A percentile compares a stretch with the other conserved stretches of the same genome.
Conservation (phyloP, 768 basidiomycete species). For the Phylloporus sp. region DNA sequence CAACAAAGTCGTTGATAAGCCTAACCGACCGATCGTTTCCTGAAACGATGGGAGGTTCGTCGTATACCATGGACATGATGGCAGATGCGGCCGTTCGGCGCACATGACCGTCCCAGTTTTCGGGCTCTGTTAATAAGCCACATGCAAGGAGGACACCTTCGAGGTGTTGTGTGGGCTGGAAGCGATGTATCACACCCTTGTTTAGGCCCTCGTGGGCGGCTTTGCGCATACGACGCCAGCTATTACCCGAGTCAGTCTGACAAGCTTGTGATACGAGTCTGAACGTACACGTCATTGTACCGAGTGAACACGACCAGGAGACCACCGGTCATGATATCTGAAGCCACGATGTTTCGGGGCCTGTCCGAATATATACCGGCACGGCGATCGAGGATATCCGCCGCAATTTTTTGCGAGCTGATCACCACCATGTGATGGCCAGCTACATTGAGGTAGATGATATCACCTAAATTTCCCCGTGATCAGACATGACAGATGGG, state of each 20-base stretch:
- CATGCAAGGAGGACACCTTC: slow-evolving; percentile 9
- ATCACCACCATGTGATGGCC: slow-evolving; percentile 25
- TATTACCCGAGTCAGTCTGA: neutral
- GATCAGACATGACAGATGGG: neutral
- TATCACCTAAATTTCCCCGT: neutral
- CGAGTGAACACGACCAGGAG: slow-evolving; percentile 22
- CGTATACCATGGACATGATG: slow-evolving; percentile 26
- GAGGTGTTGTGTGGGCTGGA: slow-evolving; percentile 5
- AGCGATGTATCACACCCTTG: slow-evolving; percentile 1
- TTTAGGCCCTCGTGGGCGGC: slow-evolving; percentile 4
- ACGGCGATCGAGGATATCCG: slow-evolving; percentile 37
- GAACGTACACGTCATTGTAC: slow-evolving; percentile 5
- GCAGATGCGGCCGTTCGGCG: slow-evolving; percentile 26
- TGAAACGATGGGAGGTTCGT: slow-evolving; percentile 8
- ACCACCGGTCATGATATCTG: slow-evolving; percentile 31
- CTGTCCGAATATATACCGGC: slow-evolving; percentile 31
- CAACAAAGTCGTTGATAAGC: slow-evolving; percentile 18
- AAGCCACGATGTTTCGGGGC: slow-evolving; percentile 27
- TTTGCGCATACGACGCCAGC: slow-evolving; percentile 10
- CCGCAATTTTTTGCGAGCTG: slow-evolving; percentile 28
- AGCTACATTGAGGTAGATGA: slow-evolving; percentile 10
- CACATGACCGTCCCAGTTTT: slow-evolving; percentile 31
- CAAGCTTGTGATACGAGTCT: neutral
- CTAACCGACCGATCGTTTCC: slow-evolving; percentile 3
- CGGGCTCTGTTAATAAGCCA: slow-evolving; percentile 24